Percentiles rank a stretch among this genome's conserved stretches.
Conservation (phyloP, 176 grass and related monocot species). For the Ananas comosus region DNA sequence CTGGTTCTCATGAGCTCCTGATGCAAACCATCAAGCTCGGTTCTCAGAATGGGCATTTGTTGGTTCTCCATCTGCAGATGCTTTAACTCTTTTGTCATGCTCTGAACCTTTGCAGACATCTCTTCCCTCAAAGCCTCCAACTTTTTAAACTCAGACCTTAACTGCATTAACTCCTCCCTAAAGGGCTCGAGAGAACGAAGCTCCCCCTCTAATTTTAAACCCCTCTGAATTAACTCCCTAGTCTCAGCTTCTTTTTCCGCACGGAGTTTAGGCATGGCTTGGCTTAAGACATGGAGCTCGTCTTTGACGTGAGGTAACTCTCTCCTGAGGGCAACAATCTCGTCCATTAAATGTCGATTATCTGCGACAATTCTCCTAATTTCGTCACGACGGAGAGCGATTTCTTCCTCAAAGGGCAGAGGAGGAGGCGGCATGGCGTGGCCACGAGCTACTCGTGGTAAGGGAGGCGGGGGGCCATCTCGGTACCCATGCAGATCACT, state of each 20-base stretch:
- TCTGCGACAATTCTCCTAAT: slow-evolving; percentile 26
- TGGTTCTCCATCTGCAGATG: slow-evolving; percentile 28
- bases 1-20: slow-evolving; percentile 30
- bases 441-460: background rate
- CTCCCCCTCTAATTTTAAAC: slow-evolving; percentile 35
- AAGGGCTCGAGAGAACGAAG: slow-evolving; percentile 26
- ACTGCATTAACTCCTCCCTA: slow-evolving; percentile 14
- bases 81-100: slow-evolving; percentile 29
- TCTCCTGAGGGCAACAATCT: slow-evolving; percentile 26
- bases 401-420: slow-evolving; percentile 17
- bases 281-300: slow-evolving; percentile 24
- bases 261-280: slow-evolving; percentile 26
- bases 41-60: slow-evolving; percentile 20
- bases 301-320: slow-evolving; percentile 26
- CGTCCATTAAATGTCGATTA: slow-evolving; percentile 26
- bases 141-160: slow-evolving; percentile 22
- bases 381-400: slow-evolving; percentile 22
- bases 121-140: slow-evolving; percentile 21
- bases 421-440: slow-evolving; percentile 8
- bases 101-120: slow-evolving; percentile 25
- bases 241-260: slow-evolving; percentile 38
- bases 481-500: slow-evolving; percentile 9
- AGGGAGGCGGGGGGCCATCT: slow-evolving; percentile 12
- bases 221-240: slow-evolving; percentile 35
- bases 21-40: slow-evolving; percentile 24